Evolutionary conservation across 192 early-diverging fungal species (phyloP), one percentile per base, ranked within the genome.

Genomic region (Coemansia javaensis): DNA sequence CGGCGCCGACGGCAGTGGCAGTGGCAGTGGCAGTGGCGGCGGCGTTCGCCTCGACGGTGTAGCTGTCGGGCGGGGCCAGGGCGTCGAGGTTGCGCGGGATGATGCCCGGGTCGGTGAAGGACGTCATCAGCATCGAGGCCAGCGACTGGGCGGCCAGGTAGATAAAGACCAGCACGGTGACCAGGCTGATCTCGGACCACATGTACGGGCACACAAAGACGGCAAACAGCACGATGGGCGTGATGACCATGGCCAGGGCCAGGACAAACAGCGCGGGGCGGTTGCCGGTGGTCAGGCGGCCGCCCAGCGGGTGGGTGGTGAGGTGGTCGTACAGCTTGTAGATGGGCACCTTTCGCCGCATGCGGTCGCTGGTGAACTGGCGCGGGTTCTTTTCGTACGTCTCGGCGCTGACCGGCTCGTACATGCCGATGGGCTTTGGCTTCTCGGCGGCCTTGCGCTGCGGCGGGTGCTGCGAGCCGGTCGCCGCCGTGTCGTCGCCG

Each of bases 51-150:
- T 59, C 56, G n/a, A 64, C 37, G 18, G 44, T 45, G 37, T 51
- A 72, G 36, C 40, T 52, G 44, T 74, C 70, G 0, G 70, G 70
- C 36, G 58, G 35, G 3, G 63, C 61, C 16, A 74, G 45, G n/a
- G 79, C 75, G 47, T 89, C 79, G 20, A 87, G 67, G 40, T 84
- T 81, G 54, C 83, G 76, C 35, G 86, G 86, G 51, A 89, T 72
- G 23, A 86, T 81, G 12, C 87, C 87, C 7, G 87, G 87, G 55
- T 89, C 87, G 9, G 82, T 81, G 75, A 84, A 85, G 21, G 87
- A 85, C 30, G 87, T 68, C 70, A 79, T 85, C 33, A 86, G 47
- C 87, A 89, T 89, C 3, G 81, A 83, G 2, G 78, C 66, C 12
- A 82, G 51, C 7, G 82, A 56, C 33, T 86, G 57, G 1, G 82